phyloP scores from a whole-genome alignment of 495 filamentous ascomycete genomes.

The Pyrenula massariospora region DNA sequence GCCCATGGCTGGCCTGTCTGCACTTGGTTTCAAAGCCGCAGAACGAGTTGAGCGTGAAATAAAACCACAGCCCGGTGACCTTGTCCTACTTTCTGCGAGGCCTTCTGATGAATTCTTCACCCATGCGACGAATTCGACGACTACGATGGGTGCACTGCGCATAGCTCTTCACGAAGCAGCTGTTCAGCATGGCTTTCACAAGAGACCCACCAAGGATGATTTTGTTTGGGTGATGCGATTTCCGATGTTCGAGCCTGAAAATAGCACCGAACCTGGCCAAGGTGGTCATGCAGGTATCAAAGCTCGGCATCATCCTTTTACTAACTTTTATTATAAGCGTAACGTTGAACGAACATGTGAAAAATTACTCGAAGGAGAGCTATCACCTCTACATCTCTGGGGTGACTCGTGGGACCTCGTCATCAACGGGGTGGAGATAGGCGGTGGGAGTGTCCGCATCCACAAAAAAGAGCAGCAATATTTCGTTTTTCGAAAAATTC shows the following conservation, averaged over 20 bases:
- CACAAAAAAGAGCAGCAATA: conserved; percentile 78
- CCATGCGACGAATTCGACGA: conserved; percentile 55
- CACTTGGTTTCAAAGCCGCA: conserved; percentile 63
- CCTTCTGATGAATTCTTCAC: conserved; percentile 41
- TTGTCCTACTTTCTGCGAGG: conserved; percentile 73
- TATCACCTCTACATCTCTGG: conserved; percentile 47
- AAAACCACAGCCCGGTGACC: conserved; percentile 52
- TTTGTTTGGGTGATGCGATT: conserved; percentile 84
- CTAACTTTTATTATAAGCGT: conserved; percentile 53
- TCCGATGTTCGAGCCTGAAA: conserved; percentile 73
- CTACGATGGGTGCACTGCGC: conserved; percentile 66
- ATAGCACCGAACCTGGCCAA: conserved; percentile 66
- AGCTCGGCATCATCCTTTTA: conserved; percentile 94
- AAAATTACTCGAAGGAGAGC: conserved; percentile 40
- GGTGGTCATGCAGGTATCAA: conserved; percentile 67
- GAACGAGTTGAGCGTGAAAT: conserved; percentile 43
- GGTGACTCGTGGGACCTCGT: conserved; percentile 93
- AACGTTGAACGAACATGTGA: conserved; percentile 56
- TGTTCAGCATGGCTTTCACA: conserved; percentile 43
- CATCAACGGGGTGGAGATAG: conserved; percentile 88
- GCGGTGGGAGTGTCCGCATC: conserved; percentile 86
- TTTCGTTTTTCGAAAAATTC: conserved; percentile 71
- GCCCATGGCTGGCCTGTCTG: conserved; percentile 61
- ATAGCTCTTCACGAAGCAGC: conserved; percentile 57
- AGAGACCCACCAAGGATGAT: conserved; percentile 40